phyloP scores from a whole-genome alignment of 2,329 filamentous ascomycete genomes.

The Pyrenochaeta sp. region DNA sequence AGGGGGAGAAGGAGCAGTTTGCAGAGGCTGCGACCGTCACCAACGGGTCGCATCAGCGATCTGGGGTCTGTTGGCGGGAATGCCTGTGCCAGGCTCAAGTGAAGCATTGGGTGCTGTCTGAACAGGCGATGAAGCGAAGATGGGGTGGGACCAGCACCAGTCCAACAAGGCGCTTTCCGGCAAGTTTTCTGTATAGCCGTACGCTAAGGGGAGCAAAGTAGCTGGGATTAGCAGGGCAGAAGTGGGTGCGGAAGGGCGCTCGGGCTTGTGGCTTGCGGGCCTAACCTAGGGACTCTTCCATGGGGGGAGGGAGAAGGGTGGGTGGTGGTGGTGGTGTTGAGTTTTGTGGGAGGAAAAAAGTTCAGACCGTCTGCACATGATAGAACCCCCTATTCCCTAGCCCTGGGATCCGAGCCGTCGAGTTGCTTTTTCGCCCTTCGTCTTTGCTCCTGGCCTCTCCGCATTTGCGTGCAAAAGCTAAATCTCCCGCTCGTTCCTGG shows the following conservation, averaged over 20 bases:
- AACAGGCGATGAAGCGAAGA: background rate
- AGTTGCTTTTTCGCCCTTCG: too few relatives aligned
- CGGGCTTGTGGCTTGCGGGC: conserved; percentile 7
- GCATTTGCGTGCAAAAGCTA: background rate
- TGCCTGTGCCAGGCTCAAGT: background rate
- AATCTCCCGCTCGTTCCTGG: background rate
- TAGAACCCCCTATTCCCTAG: conserved; percentile 10
- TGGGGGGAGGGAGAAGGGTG: too few relatives aligned
- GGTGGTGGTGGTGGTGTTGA: too few relatives aligned
- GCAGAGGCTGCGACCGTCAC: too few relatives aligned
- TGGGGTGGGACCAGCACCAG: background rate
- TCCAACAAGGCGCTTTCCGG: background rate
- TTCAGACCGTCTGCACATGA: background rate
- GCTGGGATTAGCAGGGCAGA: conserved; percentile 7
- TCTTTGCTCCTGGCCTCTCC: background rate
- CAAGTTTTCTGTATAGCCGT: conserved; percentile 16
- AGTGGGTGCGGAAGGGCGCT: conserved; percentile 11
- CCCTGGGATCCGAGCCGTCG: background rate
- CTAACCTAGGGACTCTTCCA: conserved; percentile 2
- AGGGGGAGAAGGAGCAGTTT: conserved; percentile 5
- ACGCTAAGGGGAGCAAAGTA: conserved; percentile 17
- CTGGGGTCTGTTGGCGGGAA: too few relatives aligned
- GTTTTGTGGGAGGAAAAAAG: too few relatives aligned
- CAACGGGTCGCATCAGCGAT: too few relatives aligned
- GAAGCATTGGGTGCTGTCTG: conserved; percentile 1